Percentiles rank a stretch among this genome's conserved stretches.
Conservation (phyloP, 140 eudicot genomes). For the Ambrosia hybrid region DNA sequence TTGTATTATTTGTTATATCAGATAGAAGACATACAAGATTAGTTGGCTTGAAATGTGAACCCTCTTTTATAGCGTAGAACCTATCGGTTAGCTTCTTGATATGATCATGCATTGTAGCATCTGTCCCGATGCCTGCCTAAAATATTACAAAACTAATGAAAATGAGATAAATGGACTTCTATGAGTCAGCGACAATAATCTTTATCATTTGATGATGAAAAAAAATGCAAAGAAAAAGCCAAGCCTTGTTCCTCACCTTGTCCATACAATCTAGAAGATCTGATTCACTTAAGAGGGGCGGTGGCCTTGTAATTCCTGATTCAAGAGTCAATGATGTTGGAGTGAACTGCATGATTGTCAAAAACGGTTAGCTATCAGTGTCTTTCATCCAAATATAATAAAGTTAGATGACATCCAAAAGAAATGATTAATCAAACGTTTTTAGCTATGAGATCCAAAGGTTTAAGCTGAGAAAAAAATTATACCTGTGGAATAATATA, state of each 20-base stretch:
- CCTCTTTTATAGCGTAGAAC: conserved; percentile 90
- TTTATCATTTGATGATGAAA: not conserved
- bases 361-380: conserved; percentile 12
- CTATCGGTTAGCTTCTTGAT: conserved; percentile 95
- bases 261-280: conserved; percentile 92
- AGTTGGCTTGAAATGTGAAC: conserved; percentile 82
- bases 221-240: not conserved
- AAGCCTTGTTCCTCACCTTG: conserved; percentile 51
- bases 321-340: conserved; percentile 90
- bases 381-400: conserved; percentile 16
- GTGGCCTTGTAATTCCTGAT: conserved; percentile 92
- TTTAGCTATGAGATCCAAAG: not conserved
- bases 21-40: conserved; percentile 61
- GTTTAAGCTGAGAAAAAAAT: not conserved
- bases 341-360: conserved; percentile 58
- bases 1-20: conserved; percentile 10
- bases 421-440: not conserved
- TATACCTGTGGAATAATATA: not conserved
- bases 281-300: conserved; percentile 97
- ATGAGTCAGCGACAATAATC: conserved; percentile 5
- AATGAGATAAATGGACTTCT: not conserved
- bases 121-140: conserved; percentile 97
- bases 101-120: conserved; percentile 99
- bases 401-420: conserved; percentile 18
- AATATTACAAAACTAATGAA: not conserved